A percentile compares a stretch with the other conserved stretches of the same genome.
phyloP scores from a whole-genome alignment of 345 rosid genomes.

The Triadica sebifera region DNA sequence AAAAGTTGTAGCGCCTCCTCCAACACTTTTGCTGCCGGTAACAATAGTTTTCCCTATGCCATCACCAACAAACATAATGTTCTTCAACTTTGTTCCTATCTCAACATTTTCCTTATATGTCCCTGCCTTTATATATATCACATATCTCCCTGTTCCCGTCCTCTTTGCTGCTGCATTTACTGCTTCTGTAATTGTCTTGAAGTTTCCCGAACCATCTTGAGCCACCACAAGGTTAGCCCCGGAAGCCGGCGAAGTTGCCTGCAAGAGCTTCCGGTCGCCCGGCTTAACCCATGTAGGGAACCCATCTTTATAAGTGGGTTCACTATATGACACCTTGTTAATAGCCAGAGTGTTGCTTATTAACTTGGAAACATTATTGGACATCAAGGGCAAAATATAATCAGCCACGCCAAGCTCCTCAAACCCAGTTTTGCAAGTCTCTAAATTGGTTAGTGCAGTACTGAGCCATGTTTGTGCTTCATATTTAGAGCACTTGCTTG shows the following conservation, averaged over 20 bases:
- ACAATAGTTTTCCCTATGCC: conserved; percentile 36
- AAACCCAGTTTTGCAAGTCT: conserved; percentile 41
- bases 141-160: conserved; percentile 25
- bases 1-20: conserved; percentile 42
- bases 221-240: conserved; percentile 45
- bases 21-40: conserved; percentile 39
- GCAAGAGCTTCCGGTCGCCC: conserved; percentile 40
- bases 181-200: conserved; percentile 33
- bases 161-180: conserved; percentile 32
- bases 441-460: conserved; percentile 39
- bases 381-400: conserved; percentile 30
- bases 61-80: conserved; percentile 38
- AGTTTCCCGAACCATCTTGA: conserved; percentile 39
- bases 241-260: conserved; percentile 21
- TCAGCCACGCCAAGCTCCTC: conserved; percentile 38
- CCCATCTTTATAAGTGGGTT: conserved; percentile 8
- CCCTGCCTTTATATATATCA: conserved; percentile 35
- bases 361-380: conserved; percentile 36
- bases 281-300: conserved; percentile 42
- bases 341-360: conserved; percentile 43
- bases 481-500: conserved; percentile 12
- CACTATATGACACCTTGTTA: conserved; percentile 16
- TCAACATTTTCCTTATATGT: conserved; percentile 27
- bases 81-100: conserved; percentile 25
- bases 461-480: conserved; percentile 53